Conservation (phyloP, 202 grass and related monocot species). For the Sporobolus alterniflorus region DNA sequence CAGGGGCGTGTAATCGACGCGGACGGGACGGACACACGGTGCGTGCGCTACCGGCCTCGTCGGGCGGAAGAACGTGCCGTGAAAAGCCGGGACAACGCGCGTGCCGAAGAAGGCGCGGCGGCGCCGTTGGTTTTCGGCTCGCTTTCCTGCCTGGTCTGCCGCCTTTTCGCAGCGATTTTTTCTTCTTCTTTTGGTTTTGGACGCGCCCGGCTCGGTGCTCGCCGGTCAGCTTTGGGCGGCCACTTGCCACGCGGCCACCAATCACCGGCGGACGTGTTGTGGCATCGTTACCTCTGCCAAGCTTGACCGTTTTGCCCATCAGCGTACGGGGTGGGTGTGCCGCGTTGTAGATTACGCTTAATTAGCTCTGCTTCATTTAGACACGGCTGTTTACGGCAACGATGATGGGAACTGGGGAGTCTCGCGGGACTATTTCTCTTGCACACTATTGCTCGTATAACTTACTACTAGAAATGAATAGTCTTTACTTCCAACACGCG, state of each 20-base stretch:
- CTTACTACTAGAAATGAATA: no score
- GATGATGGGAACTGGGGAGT: no score
- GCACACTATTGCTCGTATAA: no score
- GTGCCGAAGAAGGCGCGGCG: background rate
- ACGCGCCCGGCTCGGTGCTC: background rate
- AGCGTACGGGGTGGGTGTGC: no score
- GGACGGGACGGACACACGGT: background rate
- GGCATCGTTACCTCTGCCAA: no score
- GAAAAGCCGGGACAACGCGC: background rate
- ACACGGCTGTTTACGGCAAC: no score
- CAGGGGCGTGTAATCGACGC: background rate
- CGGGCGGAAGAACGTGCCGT: conserved; percentile 12
- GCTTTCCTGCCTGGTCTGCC: background rate
- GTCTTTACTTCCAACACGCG: no score
- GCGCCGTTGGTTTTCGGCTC: background rate
- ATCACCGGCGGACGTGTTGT: background rate
- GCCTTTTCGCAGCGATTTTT: background rate
- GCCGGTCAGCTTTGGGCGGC: conserved; percentile 42
- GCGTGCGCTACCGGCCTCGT: background rate
- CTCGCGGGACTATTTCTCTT: no score
- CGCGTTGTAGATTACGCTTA: no score
- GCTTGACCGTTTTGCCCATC: conserved; percentile 4
- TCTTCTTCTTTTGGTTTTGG: background rate
- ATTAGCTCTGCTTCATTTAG: no score
- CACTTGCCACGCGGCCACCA: background rate